Evolutionary conservation across 1,284 basidiomycete genomes (phyloP), one percentile per base, ranked within the genome.

Genomic region (Ustilago vetiveriae): DNA sequence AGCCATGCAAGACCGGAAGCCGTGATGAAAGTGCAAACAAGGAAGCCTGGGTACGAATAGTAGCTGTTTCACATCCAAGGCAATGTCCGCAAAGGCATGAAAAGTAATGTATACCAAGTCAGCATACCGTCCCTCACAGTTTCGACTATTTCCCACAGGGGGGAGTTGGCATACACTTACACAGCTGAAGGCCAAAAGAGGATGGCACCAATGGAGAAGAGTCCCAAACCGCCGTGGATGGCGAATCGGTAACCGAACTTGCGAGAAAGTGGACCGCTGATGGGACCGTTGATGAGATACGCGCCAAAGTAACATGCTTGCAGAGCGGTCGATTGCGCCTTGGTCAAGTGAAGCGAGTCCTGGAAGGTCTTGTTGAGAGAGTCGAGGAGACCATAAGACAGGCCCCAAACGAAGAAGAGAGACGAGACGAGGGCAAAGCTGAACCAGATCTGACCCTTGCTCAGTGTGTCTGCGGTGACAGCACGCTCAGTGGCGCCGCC

Each of bases 321-420:
- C 27, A 94, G 86, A 59, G 91, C 87, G 2, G 92, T 92, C 40
- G 90, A 92, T 80, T 92, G 88, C 17, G 90, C 86, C 74, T 89
- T 90, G 39, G 86, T 86, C 80, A 91, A 90, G 2, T 85, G 84
- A 69, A 91, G 89, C 9, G 90, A 87, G 11, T 78, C 82, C 83
- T 90, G 90, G 82, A 92, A 91, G 79, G 91, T 90, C 50, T 90
- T 87, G 83, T 91, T 91, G 54, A 92, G 85, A 29, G 92, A 91
- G 82, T 93, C 92, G 67, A 93, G 88, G 47, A 92, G 87, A 85
- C 90, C 84, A 74, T 85, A 84, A 14, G 83, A 82, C 79, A 83
- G 80, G 75, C 81, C 83, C 88, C 89, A 91, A 27, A 90, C 88
- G 84, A 92, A 91, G 85, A 92, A 92, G 43, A 91, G 84, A 14